These are phyloP conservation scores for Colletotrichum kahawae DNA, from an alignment of 2,329 filamentous ascomycete genomes.

Conservation along the genomic window DNA sequence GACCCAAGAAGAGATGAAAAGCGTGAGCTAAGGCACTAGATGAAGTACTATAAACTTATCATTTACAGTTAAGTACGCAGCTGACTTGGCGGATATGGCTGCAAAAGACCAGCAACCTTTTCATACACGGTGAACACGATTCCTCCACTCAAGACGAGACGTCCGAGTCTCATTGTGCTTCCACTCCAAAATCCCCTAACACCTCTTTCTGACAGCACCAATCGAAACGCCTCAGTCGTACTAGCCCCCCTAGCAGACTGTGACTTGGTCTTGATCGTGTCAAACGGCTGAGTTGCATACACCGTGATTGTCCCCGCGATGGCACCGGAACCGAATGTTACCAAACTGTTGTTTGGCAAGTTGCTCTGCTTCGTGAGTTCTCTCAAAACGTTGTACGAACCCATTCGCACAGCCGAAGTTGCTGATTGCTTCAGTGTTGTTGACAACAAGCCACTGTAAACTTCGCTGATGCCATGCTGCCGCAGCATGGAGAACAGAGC, in stretches of 20 bases:
- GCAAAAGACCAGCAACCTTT: constrained; percentile 53
- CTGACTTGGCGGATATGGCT: background rate
- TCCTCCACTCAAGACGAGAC: constrained; percentile 69
- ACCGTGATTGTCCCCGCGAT: constrained; percentile 66
- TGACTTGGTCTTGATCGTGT: constrained; percentile 67
- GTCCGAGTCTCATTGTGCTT: constrained; percentile 69
- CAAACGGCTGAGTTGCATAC: constrained; percentile 64
- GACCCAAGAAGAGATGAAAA: background rate
- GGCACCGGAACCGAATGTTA: constrained; percentile 67
- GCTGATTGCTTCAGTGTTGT: constrained; percentile 54
- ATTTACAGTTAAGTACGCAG: background rate
- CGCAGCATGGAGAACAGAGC: constrained; percentile 37
- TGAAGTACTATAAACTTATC: fast-evolving
- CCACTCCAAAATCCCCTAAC: constrained; percentile 69
- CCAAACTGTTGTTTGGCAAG: constrained; percentile 24
- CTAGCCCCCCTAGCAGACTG: constrained; percentile 64
- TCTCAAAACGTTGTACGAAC: constrained; percentile 52
- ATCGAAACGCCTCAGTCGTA: constrained; percentile 59
- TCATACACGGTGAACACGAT: constrained; percentile 70
- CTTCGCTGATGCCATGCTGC: constrained; percentile 43
- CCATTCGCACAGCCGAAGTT: constrained; percentile 52
- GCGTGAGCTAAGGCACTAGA: background rate
- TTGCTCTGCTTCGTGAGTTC: constrained; percentile 29
- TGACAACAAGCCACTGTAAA: constrained; percentile 49
- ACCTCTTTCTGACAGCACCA: constrained; percentile 61